These are phyloP conservation scores for Haplosporangium sp. DNA, from an alignment of 371 early-diverging fungal species.

Conservation along the genomic window DNA sequence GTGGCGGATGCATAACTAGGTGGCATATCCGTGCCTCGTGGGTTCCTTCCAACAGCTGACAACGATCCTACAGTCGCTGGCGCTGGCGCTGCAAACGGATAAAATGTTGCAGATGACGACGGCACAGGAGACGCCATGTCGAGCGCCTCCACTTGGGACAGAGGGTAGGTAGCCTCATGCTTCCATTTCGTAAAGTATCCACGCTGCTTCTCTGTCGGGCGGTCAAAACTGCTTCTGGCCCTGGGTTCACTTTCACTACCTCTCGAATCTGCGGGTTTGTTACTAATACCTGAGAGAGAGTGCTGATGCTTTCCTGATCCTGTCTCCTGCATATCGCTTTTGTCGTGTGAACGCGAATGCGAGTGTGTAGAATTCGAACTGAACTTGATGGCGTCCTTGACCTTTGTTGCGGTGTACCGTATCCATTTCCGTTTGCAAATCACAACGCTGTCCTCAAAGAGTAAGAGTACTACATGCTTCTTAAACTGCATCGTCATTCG, in stretches of 20 bases:
- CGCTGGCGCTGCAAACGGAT: conserved; percentile 57
- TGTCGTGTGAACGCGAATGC: conserved; percentile 8
- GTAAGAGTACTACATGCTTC: conserved; percentile 66
- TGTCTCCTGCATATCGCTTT: conserved; percentile 57
- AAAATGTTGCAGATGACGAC: conserved; percentile 60
- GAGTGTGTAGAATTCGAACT: conserved; percentile 16
- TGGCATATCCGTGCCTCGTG: conserved; percentile 36
- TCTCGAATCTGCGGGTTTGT: conserved; percentile 30
- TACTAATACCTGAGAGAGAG: conserved; percentile 22
- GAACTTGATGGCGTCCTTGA: conserved; percentile 64
- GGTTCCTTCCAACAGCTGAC: conserved; percentile 39
- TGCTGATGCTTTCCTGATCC: conserved; percentile 48
- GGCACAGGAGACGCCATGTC: conserved; percentile 64
- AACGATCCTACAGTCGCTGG: conserved; percentile 54
- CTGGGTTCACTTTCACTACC: conserved; percentile 19
- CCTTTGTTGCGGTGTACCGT: conserved; percentile 56
- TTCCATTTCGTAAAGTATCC: conserved; percentile 79
- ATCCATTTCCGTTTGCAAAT: conserved; percentile 75
- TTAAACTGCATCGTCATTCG: conserved; percentile 64
- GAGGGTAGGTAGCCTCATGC: conserved; percentile 66
- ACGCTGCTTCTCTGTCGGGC: conserved; percentile 34
- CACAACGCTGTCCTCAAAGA: conserved; percentile 70
- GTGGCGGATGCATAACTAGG: conserved; percentile 44
- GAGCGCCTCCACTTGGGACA: conserved; percentile 67
- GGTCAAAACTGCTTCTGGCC: conserved; percentile 30